Base-by-base conservation (phyloP, 306 rosid genomes). In the Casuarina glauca region DNA sequence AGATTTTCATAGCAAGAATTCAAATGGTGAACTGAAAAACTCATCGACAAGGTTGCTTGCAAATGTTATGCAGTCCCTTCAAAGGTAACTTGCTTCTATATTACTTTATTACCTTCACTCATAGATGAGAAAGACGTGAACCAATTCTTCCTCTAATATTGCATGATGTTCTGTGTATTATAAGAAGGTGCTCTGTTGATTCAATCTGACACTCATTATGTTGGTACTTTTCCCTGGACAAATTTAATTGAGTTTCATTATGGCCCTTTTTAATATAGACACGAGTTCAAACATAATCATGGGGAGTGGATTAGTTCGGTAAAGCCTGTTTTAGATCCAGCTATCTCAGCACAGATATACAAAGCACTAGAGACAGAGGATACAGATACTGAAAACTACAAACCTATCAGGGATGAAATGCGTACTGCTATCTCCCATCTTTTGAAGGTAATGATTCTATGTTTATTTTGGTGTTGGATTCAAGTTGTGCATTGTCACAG, bases 251-350 rank as follows among this genome's bases (percentile, higher is more conserved):
- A 58, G 68, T 10, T 70, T 64, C 72, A 57, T 32, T 43, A 38
- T 72, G 74, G 51, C 50, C 36, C 76, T 39, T 64, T 46, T 71
- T 51, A 67, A 76, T 82, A 39, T 91, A 96, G 99, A 76, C 82
- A 90, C 64, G 99, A 93, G 83, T 96, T 96, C 83, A 84, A 79
- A 85, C 76, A 63, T 32, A 76, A 54, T 45, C 96, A 96, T 41
- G 86, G 75, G 71, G 92, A 90, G 76, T 96, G 99, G 99, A 80
- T 90, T 73, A 78, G 84, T 78, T 81, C 41, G 35, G 93, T 88
- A 76, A 91, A 93, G 76, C 97, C 98, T 60, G 89, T 77, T 73
- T 58, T 90, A 70, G 96, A 89, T 81, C 85, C 94, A 73, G 81
- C 86, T 64, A 72, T 87, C 78, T 74, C 89, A 41, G 78, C 80